phyloP scores from a whole-genome alignment of 31 red algal genomes.

The Odonthalia washingtoniensis region DNA sequence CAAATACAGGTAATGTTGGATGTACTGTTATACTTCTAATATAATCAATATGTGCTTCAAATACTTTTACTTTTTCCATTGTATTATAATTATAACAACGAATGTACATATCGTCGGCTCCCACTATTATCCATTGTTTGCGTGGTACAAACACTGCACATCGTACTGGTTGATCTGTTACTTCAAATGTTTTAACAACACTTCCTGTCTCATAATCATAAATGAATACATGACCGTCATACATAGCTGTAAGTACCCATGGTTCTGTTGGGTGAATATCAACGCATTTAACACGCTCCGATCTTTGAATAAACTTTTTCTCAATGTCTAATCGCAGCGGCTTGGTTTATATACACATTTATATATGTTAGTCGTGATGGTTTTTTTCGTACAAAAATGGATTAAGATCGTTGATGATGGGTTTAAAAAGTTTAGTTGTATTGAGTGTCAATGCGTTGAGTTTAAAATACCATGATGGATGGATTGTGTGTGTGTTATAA shows the following conservation, averaged over 20 bases:
- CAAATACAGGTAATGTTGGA: slow-evolving; percentile 89
- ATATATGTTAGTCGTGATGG: too few species aligned
- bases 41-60: slow-evolving; percentile 99
- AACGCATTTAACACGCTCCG: slow-evolving; percentile 99
- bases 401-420: too few species aligned
- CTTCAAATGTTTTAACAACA: slow-evolving; percentile 95
- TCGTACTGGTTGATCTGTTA: slow-evolving; percentile 97
- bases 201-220: slow-evolving; percentile 89
- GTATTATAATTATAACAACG: slow-evolving; percentile 99
- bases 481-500: too few species aligned
- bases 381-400: too few species aligned
- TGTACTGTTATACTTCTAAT: slow-evolving; percentile 94
- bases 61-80: slow-evolving; percentile 97
- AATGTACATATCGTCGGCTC: slow-evolving; percentile 95
- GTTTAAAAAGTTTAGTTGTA: too few species aligned
- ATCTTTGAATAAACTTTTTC: slow-evolving; percentile 84
- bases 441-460: too few species aligned
- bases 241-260: slow-evolving; percentile 96
- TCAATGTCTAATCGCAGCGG: slow-evolving; percentile 93
- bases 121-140: slow-evolving; percentile 98
- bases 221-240: slow-evolving; percentile 94
- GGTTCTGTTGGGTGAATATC: slow-evolving; percentile 98
- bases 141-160: slow-evolving; percentile 89
- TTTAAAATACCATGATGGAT: too few species aligned
- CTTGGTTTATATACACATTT: too few species aligned